phyloP scores from a whole-genome alignment of 306 rosid species.

The Acacia acuminata region DNA sequence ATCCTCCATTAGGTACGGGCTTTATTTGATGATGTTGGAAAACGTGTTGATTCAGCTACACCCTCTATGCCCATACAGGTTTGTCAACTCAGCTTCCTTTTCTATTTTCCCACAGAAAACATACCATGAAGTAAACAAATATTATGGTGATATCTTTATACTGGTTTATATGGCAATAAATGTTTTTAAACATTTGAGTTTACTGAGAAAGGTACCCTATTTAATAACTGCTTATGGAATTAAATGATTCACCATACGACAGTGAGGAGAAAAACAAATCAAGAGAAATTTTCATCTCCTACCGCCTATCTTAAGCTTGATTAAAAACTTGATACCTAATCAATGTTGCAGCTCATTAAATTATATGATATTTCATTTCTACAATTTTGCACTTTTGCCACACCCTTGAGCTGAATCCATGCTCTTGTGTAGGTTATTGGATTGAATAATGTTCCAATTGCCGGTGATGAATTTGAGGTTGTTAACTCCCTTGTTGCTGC shows the following conservation, averaged over 20 bases:
- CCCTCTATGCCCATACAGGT: constrained; percentile 98
- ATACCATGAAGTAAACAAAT: neutral
- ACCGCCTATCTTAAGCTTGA: neutral
- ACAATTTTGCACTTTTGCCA: too few species aligned
- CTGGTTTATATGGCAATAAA: neutral
- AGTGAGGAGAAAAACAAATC: neutral
- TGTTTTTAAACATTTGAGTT: neutral
- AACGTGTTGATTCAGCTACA: constrained; percentile 78
- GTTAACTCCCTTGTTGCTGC: constrained; percentile 84
- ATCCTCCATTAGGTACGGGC: constrained; percentile 74
- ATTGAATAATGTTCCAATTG: constrained; percentile 83
- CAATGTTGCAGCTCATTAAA: neutral
- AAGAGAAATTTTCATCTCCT: neutral
- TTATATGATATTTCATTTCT: neutral
- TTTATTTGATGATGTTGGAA: constrained; percentile 88
- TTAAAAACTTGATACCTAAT: neutral
- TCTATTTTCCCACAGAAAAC: neutral
- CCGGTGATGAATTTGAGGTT: constrained; percentile 95
- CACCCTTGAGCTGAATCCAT: neutral
- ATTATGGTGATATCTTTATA: neutral
- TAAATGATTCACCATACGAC: neutral
- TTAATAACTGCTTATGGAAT: constrained; percentile 5
- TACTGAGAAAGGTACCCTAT: neutral
- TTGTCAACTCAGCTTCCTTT: constrained; percentile 31
- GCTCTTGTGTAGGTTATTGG: constrained; percentile 71